Evolutionary conservation across 2,329 filamentous ascomycete genomes (phyloP).

Genomic region (Aspergillus persii): DNA sequence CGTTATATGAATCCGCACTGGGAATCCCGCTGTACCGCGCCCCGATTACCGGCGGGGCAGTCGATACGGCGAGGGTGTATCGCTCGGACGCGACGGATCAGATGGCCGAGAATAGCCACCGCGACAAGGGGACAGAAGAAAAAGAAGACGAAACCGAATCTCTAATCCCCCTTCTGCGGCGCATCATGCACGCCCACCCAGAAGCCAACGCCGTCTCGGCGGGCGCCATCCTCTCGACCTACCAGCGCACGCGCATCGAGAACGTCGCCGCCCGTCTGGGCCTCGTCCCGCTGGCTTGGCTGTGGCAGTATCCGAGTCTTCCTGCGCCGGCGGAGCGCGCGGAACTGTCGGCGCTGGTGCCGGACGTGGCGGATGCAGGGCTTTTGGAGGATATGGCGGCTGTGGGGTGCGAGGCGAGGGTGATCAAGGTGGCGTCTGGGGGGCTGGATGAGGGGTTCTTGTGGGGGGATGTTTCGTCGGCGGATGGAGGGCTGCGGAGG

Average conservation of each 20-base stretch:
- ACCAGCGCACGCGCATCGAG: slow-evolving; percentile 94
- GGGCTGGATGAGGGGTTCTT: slow-evolving; percentile 78
- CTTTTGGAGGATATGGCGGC: slow-evolving; percentile 79
- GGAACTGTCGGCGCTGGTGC: slow-evolving; percentile 8
- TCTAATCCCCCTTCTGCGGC: slow-evolving; percentile 70
- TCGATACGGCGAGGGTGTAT: slow-evolving; percentile 73
- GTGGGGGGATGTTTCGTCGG: slow-evolving; percentile 70
- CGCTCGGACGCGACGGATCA: slow-evolving; percentile 24
- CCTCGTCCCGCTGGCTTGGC: slow-evolving; percentile 75
- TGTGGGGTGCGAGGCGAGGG: slow-evolving; percentile 77
- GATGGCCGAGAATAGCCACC: slow-evolving; percentile 3
- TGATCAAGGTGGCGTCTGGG: slow-evolving; percentile 92
- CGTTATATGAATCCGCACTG: slow-evolving; percentile 77
- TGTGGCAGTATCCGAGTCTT: slow-evolving; percentile 87
- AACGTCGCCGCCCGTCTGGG: slow-evolving; percentile 83
- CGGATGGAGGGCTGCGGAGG: slow-evolving; percentile 45
- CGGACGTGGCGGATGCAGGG: slow-evolving; percentile 32
- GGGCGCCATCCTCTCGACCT: slow-evolving; percentile 90
- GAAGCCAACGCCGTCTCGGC: slow-evolving; percentile 82
- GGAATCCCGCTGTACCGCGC: slow-evolving; percentile 80
- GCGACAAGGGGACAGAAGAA: slow-evolving; percentile 2
- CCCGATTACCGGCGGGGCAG: slow-evolving; percentile 68
- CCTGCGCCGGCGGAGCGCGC: slow-evolving; percentile 47
- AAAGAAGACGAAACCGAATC: slow-evolving; percentile 80
- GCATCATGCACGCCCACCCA: slow-evolving; percentile 67